Evolutionary conservation across 129 eudicot species (phyloP), one percentile per base, ranked within the genome.

Genomic region (Centrapalus pauciflorus): DNA sequence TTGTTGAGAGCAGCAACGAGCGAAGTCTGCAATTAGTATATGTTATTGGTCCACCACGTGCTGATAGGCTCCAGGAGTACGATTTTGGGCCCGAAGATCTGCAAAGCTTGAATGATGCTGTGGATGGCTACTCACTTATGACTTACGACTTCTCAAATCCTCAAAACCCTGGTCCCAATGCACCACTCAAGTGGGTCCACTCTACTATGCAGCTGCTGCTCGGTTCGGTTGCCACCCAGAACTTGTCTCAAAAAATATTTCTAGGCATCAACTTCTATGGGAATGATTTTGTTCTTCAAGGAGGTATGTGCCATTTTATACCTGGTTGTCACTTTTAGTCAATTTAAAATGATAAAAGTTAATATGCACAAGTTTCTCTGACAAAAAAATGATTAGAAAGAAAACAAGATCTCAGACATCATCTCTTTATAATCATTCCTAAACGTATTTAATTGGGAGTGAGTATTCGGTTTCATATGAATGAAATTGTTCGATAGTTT

Each of bases 51-150:
- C 95, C 98, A 63, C 96, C 99, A 32, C 80, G 61, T 67, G 76
- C 96, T 51, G 89, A 92, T 71, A 78, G 66, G 70, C 78, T 89
- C 28, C 87, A 79, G 32, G 81, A 37, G 64, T 73, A 86, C 79
- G 99, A 93, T 79, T 93, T 93, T 85, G 93, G 95, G 66, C 85
- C 90, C 55, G 80, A 86, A 76, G 99, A 93, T 82, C 79, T 93
- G 10, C 66, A 27, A 61, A 74, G 67, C 71, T 80, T 93, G 76
- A 60, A 80, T 78, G 86, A 74, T 69, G 78, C 46, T 45, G 99
- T 93, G 28, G 96, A 93, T 76, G 99, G 95, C 72, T 93, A 83
- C 80, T 93, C 99, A 23, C 92, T 93, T n/a, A 89, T 93, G 99
- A 89, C 98, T 46, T 93, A 89, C 61, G 98, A 88, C 80, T 89